phyloP scores from a whole-genome alignment of 805 yeast species.

The Teunomyces lycoperdinae region DNA sequence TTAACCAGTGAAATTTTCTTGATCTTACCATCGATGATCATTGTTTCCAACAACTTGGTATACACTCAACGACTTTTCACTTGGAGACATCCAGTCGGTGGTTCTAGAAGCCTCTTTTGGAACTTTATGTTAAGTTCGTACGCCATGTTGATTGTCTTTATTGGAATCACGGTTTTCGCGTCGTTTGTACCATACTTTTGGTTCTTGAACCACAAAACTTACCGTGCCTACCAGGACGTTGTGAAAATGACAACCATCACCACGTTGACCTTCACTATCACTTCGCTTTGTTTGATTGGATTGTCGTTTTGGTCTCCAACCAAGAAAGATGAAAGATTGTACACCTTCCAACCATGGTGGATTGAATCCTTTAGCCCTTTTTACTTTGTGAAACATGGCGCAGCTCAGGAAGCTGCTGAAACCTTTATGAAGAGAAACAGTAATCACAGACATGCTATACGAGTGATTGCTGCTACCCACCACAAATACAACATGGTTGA shows the following conservation, averaged over 20 bases:
- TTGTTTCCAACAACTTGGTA: slow-evolving; percentile 15
- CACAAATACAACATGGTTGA: slow-evolving; percentile 17
- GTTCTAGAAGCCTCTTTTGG: slow-evolving; percentile 16
- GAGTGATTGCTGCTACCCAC: slow-evolving; percentile 22
- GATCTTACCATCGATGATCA: slow-evolving; percentile 12
- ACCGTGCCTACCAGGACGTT: slow-evolving; percentile 8
- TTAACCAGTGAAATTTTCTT: slow-evolving; percentile 11
- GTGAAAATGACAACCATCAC: slow-evolving; percentile 11
- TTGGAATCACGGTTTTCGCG: slow-evolving; percentile 11
- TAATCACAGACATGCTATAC: slow-evolving; percentile 20
- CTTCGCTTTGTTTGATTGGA: slow-evolving; percentile 14
- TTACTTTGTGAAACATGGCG: slow-evolving; percentile 18
- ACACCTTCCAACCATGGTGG: slow-evolving; percentile 26
- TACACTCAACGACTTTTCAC: slow-evolving; percentile 18
- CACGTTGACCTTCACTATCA: slow-evolving; percentile 13
- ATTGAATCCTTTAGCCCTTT: slow-evolving; percentile 17
- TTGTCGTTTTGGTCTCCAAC: slow-evolving; percentile 21
- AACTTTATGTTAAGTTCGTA: slow-evolving; percentile 12
- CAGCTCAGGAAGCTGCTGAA: slow-evolving; percentile 19
- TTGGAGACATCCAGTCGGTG: slow-evolving; percentile 21
- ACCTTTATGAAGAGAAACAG: slow-evolving; percentile 18
- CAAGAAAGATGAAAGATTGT: slow-evolving; percentile 17
- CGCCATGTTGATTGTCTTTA: slow-evolving; percentile 7
- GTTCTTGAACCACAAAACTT: slow-evolving; percentile 5
- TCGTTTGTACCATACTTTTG: slow-evolving; percentile 13